Conservation (phyloP, 2,329 filamentous ascomycete genomes). For the Cordyceps militaris region DNA sequence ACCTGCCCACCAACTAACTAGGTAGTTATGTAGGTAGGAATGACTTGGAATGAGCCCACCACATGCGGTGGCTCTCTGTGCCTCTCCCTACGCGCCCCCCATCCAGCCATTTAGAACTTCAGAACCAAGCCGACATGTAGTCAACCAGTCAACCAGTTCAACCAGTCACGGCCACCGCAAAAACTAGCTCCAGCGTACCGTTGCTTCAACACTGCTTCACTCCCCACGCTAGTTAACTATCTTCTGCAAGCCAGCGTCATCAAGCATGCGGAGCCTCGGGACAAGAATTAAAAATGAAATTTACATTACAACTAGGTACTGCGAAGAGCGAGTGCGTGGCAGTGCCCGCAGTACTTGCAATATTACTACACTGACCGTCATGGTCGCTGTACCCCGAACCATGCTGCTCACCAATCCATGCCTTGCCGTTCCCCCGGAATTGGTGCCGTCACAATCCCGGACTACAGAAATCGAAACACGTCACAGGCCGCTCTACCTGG, state of each 20-base stretch:
- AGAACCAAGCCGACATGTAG: neutral
- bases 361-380: neutral
- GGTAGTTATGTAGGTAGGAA: no score
- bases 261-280: neutral
- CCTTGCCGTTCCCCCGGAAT: constrained; percentile 1
- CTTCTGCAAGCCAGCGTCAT: constrained; percentile 10
- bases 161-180: neutral
- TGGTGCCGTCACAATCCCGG: constrained; percentile 4
- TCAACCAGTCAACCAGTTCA: neutral
- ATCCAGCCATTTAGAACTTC: neutral
- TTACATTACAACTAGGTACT: neutral
- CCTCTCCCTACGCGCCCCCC: neutral
- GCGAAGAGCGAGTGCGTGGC: neutral
- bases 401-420: neutral
- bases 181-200: neutral
- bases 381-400: neutral
- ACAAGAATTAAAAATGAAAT: neutral
- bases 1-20: neutral
- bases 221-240: constrained; percentile 2
- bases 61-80: neutral
- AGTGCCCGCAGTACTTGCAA: neutral
- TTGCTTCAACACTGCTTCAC: neutral
- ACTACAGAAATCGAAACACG: neutral
- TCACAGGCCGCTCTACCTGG: neutral
- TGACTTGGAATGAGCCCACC: constrained; percentile 11